Conservation (phyloP, 352 stramenopile genomes). For the Globisporangium nagaii region DNA sequence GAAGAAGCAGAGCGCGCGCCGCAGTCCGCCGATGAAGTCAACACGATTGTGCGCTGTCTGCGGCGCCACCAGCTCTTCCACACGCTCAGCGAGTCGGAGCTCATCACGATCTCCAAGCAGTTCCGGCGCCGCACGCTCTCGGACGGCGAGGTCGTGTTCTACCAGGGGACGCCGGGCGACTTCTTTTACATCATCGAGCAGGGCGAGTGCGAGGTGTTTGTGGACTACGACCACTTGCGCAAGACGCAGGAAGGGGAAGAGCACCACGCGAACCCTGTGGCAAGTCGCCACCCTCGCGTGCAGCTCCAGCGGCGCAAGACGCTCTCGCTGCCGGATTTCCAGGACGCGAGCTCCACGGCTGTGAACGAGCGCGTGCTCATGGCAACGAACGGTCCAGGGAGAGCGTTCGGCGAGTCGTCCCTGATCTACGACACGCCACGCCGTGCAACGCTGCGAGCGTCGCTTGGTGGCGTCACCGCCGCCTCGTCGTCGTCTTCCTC, state of each 20-base stretch:
- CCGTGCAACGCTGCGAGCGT: constrained; percentile 57
- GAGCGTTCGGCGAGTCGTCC: constrained; percentile 77
- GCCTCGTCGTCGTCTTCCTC: background rate
- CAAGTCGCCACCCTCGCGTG: constrained; percentile 13
- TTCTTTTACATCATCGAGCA: constrained; percentile 81
- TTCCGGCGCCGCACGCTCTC: constrained; percentile 54
- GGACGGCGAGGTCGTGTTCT: constrained; percentile 78
- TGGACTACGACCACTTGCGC: constrained; percentile 72
- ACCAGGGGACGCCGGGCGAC: constrained; percentile 67
- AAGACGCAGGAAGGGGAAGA: constrained; percentile 29
- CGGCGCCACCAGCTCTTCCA: constrained; percentile 80
- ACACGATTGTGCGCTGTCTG: constrained; percentile 60
- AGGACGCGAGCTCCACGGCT: constrained; percentile 47
- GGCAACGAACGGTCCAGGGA: constrained; percentile 71
- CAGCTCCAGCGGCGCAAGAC: constrained; percentile 62
- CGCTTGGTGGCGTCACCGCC: background rate
- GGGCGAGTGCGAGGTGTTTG: constrained; percentile 78
- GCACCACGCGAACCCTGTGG: constrained; percentile 9
- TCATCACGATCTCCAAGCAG: constrained; percentile 41
- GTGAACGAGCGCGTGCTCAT: constrained; percentile 71
- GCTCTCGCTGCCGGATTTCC: constrained; percentile 62
- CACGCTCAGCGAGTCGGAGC: constrained; percentile 60
- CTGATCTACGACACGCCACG: constrained; percentile 84
- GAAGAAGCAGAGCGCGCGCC: constrained; percentile 29
- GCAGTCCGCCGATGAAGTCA: constrained; percentile 23